A percentile compares a stretch with the other conserved stretches of the same genome.
Evolutionary conservation across 768 basidiomycete species (phyloP).

Genomic region (Phlebiopsis gigantea): DNA sequence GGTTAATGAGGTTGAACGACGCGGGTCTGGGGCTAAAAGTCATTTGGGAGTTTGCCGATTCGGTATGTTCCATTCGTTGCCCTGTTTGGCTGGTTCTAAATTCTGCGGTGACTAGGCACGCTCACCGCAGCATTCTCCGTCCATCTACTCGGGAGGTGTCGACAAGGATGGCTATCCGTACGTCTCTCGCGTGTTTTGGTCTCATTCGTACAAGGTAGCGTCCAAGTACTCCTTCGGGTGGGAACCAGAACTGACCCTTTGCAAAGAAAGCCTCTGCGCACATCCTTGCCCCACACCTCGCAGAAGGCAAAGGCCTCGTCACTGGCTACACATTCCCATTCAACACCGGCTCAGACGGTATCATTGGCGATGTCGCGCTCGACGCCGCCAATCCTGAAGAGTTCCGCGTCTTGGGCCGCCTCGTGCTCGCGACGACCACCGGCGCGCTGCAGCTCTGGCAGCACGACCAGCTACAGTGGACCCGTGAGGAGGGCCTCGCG

Average conservation of each 20-base stretch:
- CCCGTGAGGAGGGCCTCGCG: constrained; percentile 75
- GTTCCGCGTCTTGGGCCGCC: constrained; percentile 32
- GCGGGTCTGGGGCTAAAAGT: constrained; percentile 34
- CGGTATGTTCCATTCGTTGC: constrained; percentile 33
- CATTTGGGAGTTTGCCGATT: constrained; percentile 52
- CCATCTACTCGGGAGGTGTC: constrained; percentile 54
- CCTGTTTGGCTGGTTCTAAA: neutral
- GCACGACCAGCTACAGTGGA: constrained; percentile 58
- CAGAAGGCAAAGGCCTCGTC: constrained; percentile 39
- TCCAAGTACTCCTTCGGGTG: neutral
- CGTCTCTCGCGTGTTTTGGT: constrained; percentile 66
- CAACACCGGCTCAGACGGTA: constrained; percentile 59
- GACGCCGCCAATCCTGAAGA: constrained; percentile 40
- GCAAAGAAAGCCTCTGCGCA: constrained; percentile 51
- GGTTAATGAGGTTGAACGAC: constrained; percentile 46
- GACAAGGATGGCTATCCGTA: constrained; percentile 46
- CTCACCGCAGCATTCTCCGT: constrained; percentile 37
- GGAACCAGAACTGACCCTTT: neutral
- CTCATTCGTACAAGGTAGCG: constrained; percentile 46
- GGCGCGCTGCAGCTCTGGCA: constrained; percentile 77
- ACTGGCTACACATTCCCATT: constrained; percentile 59
- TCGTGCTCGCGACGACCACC: constrained; percentile 64
- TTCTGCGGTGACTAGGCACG: constrained; percentile 30
- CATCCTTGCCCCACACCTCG: constrained; percentile 44
- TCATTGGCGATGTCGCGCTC: constrained; percentile 58